Base-by-base conservation (phyloP, 2,329 filamentous ascomycete species). In the Aspergillus ustus region DNA sequence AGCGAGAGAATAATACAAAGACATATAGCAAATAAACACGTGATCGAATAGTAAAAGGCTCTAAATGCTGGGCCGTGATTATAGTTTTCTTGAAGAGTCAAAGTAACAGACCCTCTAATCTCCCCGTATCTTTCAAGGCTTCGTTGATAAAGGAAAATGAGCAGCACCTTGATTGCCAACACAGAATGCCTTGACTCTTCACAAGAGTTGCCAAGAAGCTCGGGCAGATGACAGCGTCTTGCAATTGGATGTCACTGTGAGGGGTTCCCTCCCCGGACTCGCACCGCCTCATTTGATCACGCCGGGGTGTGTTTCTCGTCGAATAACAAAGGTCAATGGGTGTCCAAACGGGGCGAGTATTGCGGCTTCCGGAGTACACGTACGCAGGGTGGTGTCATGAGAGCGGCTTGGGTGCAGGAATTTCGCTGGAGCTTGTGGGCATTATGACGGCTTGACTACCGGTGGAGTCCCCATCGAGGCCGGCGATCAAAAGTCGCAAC, bases 251-350 rank as follows among this genome's bases (percentile, higher is more conserved):
- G 45, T 48, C 7, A 9, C 17, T n/a, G 19, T 53, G 57, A 59
- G 57, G 57, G 57, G 57, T 53, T 59, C 43, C 20, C 53, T 50
- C 56, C 43, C 40, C 49, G 52, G 49, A 34, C 49, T 52, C 43
- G 57, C 57, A 53, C 57, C 50, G 50, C 57, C 57, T 53, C 57
- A 40, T 31, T 53, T n/a, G 17, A 29, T 40, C 8, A 51, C 52
- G 28, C 51, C 3, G 25, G n/a, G 48, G 44, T 37, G 37, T 22
- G 8, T 51, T 31, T 37, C 20, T 44, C 37, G 22, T 22, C 54
- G 25, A 50, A 57, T 57, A 20, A 29, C 34, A 40, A 31, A 8
- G 7, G 45, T 57, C n/a, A 37, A 51, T 57, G 46, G 7, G 40
- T 40, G 34, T 40, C 17, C 11, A 46, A 22, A 46, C 29, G n/a